Conservation (phyloP, 805 yeast species). For the Kodamaea hsintzibuensis region DNA sequence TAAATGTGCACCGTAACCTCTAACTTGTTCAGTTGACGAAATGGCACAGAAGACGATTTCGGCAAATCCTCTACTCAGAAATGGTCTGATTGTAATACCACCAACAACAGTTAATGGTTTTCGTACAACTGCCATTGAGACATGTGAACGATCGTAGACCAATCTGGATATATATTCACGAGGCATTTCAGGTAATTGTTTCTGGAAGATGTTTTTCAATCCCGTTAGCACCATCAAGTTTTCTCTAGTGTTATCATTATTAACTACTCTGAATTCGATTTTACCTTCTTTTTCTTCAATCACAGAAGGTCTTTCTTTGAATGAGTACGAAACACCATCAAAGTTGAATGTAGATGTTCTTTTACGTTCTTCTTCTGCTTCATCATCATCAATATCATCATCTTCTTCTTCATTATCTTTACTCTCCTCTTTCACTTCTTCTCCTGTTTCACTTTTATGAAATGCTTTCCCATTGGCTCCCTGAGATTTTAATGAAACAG, state of each 20-base stretch:
- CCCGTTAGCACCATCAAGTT: slow-evolving; percentile 92
- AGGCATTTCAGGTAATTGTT: slow-evolving; percentile 98
- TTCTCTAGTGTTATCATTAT: slow-evolving; percentile 87
- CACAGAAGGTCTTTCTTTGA: slow-evolving; percentile 91
- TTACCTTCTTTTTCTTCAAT: slow-evolving; percentile 90
- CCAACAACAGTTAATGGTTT: slow-evolving; percentile 96
- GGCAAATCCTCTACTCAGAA: slow-evolving; percentile 86
- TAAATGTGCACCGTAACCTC: slow-evolving; percentile 98
- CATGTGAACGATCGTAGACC: slow-evolving; percentile 91
- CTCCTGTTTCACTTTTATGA: slow-evolving; percentile 26
- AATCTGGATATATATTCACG: slow-evolving; percentile 92
- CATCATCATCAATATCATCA: slow-evolving; percentile 46
- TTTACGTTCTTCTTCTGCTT: slow-evolving; percentile 43
- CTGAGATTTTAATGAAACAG: slow-evolving; percentile 20
- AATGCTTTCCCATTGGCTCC: slow-evolving; percentile 14
- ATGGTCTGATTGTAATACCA: slow-evolving; percentile 95
- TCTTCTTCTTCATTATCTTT: slow-evolving; percentile 27
- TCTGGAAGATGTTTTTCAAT: slow-evolving; percentile 91
- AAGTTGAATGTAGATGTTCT: slow-evolving; percentile 54
- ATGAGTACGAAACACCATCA: slow-evolving; percentile 79
- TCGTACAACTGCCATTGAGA: slow-evolving; percentile 94
- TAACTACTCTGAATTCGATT: slow-evolving; percentile 94
- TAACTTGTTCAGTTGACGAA: slow-evolving; percentile 93
- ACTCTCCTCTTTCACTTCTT: slow-evolving; percentile 25
- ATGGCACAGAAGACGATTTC: slow-evolving; percentile 99